Evolutionary conservation across 2,329 filamentous ascomycete species (phyloP).

Genomic region (Scopulariopsis brevicaulis): DNA sequence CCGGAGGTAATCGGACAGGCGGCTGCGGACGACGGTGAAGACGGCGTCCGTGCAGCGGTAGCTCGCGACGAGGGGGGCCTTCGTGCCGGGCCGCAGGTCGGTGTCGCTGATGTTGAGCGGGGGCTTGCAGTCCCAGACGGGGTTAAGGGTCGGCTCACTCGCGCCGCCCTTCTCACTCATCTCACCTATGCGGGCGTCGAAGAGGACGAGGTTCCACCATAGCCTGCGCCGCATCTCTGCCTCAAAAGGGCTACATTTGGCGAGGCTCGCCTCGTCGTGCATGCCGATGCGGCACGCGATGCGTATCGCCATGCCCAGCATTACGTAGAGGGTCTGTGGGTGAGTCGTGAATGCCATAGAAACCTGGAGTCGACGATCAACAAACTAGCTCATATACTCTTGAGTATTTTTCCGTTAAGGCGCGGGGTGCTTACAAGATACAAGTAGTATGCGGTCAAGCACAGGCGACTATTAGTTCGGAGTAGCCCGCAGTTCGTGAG

Average conservation of each 20-base stretch:
- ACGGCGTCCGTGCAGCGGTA: constrained; percentile 26
- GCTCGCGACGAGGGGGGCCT: constrained; percentile 15
- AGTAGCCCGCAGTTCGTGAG: constrained; percentile 38
- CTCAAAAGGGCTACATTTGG: constrained; percentile 26
- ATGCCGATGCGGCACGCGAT: constrained; percentile 47
- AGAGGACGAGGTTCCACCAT: constrained; percentile 49
- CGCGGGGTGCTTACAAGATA: constrained; percentile 33
- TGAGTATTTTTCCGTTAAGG: background rate
- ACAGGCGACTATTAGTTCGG: constrained; percentile 34
- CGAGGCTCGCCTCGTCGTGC: constrained; percentile 29
- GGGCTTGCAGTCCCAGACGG: constrained; percentile 27
- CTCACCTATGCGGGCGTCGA: constrained; percentile 45
- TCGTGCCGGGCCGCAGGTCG: constrained; percentile 29
- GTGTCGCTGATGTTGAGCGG: constrained; percentile 33
- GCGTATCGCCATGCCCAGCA: constrained; percentile 41
- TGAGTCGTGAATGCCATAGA: constrained; percentile 29
- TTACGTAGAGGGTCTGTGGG: constrained; percentile 37
- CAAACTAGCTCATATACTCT: background rate
- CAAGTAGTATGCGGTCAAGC: constrained; percentile 43
- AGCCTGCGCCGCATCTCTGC: constrained; percentile 48
- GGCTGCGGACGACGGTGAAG: constrained; percentile 26
- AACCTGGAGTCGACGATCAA: constrained; percentile 21
- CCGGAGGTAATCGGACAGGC: constrained; percentile 25
- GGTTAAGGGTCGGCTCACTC: constrained; percentile 15
- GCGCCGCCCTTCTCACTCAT: constrained; percentile 24